Conservation (phyloP, 2,329 filamentous ascomycete species). For the Leptoxyphium fumago region DNA sequence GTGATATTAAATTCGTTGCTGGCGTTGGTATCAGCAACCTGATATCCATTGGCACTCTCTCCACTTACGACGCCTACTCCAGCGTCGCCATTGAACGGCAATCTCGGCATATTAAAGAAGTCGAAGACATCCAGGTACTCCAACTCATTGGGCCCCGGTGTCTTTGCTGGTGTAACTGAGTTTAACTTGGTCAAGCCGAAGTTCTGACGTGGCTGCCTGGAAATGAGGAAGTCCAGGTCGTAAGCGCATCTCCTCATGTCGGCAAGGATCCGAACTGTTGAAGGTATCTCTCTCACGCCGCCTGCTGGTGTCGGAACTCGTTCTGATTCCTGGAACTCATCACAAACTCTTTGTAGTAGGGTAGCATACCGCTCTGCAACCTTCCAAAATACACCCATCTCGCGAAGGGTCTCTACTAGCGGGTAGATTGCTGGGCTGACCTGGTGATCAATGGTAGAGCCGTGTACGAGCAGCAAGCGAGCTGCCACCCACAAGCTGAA, state of each 20-base stretch:
- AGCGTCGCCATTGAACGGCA: conserved; percentile 32
- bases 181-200: conserved; percentile 8
- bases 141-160: conserved; percentile 62
- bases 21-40: conserved; percentile 1
- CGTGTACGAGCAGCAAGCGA: conserved; percentile 73
- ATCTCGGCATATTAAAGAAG: conserved; percentile 79
- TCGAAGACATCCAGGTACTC: conserved; percentile 90
- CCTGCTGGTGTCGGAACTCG: conserved; percentile 39
- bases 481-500: conserved; percentile 89
- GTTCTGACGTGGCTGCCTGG: conserved; percentile 52
- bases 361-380: conserved; percentile 71
- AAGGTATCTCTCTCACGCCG: conserved; percentile 62
- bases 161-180: conserved; percentile 21
- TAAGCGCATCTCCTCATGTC: conserved; percentile 88
- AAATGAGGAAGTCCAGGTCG: conserved; percentile 80
- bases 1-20: conserved; percentile 60
- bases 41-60: neutral
- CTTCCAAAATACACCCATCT: conserved; percentile 73
- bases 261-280: conserved; percentile 70
- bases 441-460: conserved; percentile 74
- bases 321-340: conserved; percentile 71
- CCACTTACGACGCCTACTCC: neutral
- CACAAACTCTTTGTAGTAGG: conserved; percentile 67
- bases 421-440: conserved; percentile 66
- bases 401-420: conserved; percentile 66